phyloP scores from a whole-genome alignment of 306 rosid genomes.

The Dryas alaskensis region DNA sequence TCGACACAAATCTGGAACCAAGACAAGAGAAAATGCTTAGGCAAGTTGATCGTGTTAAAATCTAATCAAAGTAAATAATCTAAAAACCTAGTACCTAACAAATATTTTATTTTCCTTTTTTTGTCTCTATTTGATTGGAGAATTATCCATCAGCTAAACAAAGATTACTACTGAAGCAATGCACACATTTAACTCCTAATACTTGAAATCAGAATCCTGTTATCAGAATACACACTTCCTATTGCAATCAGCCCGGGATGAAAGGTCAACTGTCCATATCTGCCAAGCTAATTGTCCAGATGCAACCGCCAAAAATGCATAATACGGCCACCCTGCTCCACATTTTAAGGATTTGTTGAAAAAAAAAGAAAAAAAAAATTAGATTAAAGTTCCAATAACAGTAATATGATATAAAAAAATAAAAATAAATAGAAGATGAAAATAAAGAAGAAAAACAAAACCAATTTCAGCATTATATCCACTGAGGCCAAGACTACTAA shows the following conservation, averaged over 20 bases:
- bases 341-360: constrained; percentile 13
- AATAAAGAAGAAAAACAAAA: constrained; percentile 13
- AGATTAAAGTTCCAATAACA: constrained; percentile 12
- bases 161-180: neutral
- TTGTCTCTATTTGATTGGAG: neutral
- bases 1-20: constrained; percentile 72
- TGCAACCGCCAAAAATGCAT: constrained; percentile 67
- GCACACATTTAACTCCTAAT: neutral
- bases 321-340: constrained; percentile 81
- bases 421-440: neutral
- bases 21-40: constrained; percentile 2
- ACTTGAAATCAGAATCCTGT: neutral
- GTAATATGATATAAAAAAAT: neutral
- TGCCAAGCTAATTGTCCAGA: constrained; percentile 92
- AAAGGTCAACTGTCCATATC: constrained; percentile 68
- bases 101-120: neutral
- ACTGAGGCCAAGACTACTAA: constrained; percentile 64
- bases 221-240: constrained; percentile 51
- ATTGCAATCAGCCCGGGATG: constrained; percentile 76
- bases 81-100: neutral
- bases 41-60: constrained; percentile 20
- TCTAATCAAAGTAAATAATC: constrained; percentile 6
- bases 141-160: constrained; percentile 7
- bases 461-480: constrained; percentile 85
- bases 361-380: neutral